Base-by-base conservation (phyloP, 257 asterid species). In the Oldenlandia corymbosa region DNA sequence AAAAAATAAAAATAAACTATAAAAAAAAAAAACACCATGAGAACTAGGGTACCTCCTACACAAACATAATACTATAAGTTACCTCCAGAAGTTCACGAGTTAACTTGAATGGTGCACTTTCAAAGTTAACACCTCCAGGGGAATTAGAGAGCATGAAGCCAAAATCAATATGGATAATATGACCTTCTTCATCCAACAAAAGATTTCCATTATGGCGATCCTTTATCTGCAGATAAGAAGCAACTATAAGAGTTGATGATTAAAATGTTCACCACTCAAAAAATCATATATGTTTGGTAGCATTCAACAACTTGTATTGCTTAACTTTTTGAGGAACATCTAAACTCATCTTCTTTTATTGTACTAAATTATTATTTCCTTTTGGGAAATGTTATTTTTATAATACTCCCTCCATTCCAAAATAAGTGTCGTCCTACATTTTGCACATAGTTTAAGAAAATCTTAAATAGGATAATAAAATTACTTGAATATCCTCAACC, bases 1-100 rank as follows among this genome's bases (percentile, higher is more conserved):
- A n/a, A n/a, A n/a, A n/a, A n/a, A n/a, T n/a, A n/a, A n/a, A n/a
- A n/a, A n/a, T n/a, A n/a, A n/a, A n/a, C n/a, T n/a, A n/a, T n/a
- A n/a, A n/a, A n/a, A n/a, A n/a, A n/a, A n/a, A n/a, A n/a, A n/a
- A n/a, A n/a, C n/a, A n/a, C n/a, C n/a, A n/a, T n/a, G n/a, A n/a
- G n/a, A n/a, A n/a, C n/a, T n/a, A n/a, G n/a, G n/a, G n/a, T n/a
- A n/a, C n/a, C n/a, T n/a, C n/a, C n/a, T n/a, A n/a, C n/a, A n/a
- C n/a, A n/a, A n/a, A 14, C 30, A 28, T 34, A 10, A 52, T 36
- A 26, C 42, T 10, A 36, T 60, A 58, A 57, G 56, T 66, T 42
- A 89, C 99, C 97, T 93, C 99, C 67, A 93, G 96, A 76, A 93
- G 97, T 70, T 93, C 99, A 43, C 99, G 99, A 67, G 99, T 93